These are phyloP conservation scores for Elaeis oleifera DNA, from an alignment of 202 grass and related monocot species.

Conservation along the genomic window DNA sequence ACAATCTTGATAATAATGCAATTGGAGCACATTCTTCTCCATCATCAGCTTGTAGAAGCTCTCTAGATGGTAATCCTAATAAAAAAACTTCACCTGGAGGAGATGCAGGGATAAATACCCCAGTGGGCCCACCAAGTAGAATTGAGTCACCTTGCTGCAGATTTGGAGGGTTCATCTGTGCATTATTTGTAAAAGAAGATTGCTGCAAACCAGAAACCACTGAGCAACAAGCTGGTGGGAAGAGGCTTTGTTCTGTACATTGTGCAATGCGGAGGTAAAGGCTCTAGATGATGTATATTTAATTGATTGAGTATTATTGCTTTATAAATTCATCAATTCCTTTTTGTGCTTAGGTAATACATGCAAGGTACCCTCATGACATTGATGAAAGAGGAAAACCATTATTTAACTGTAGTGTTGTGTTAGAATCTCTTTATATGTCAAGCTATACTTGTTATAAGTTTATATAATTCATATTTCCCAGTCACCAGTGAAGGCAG, in stretches of 20 bases:
- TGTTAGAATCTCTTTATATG: too few relatives aligned
- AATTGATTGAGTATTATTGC: background rate
- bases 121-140: slow-evolving; percentile 24
- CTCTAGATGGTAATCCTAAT: slow-evolving; percentile 60
- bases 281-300: background rate
- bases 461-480: too few relatives aligned
- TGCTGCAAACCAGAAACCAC: slow-evolving; percentile 66
- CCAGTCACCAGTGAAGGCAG: too few relatives aligned
- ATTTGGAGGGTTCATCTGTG: slow-evolving; percentile 57
- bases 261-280: slow-evolving; percentile 91
- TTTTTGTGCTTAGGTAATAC: too few relatives aligned
- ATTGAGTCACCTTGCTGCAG: slow-evolving; percentile 63
- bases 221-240: slow-evolving; percentile 66
- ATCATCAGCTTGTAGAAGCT: slow-evolving; percentile 60
- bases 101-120: slow-evolving; percentile 30
- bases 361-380: too few relatives aligned
- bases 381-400: too few relatives aligned
- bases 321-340: background rate
- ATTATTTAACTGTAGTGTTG: too few relatives aligned
- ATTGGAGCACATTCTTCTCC: slow-evolving; percentile 41
- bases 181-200: slow-evolving; percentile 85
- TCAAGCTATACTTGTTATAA: too few relatives aligned
- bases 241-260: slow-evolving; percentile 90
- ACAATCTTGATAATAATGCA: slow-evolving; percentile 41
- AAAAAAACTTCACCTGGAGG: slow-evolving; percentile 37